These are phyloP conservation scores for Solanum chilense DNA, from an alignment of 257 asterid species.

Conservation along the genomic window DNA sequence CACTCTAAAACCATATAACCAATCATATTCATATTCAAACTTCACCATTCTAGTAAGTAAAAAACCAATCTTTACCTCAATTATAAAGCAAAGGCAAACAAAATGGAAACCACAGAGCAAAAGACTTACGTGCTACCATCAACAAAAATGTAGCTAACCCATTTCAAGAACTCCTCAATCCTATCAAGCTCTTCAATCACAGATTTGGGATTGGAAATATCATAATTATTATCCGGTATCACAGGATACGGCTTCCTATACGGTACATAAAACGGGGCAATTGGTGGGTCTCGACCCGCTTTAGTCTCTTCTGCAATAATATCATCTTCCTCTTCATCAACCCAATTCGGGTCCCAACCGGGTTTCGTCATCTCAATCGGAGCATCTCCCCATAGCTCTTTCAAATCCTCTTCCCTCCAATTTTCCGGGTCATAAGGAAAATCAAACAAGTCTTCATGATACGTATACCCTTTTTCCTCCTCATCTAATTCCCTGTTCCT, in stretches of 20 bases:
- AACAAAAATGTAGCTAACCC: slow-evolving; percentile 87
- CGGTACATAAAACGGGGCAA: slow-evolving; percentile 90
- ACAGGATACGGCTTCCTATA: slow-evolving; percentile 76
- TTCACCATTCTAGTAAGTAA: not conserved
- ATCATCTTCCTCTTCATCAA: slow-evolving; percentile 55
- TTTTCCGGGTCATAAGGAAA: slow-evolving; percentile 78
- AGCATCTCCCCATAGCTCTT: slow-evolving; percentile 92
- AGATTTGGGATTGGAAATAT: slow-evolving; percentile 46
- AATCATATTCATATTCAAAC: not conserved
- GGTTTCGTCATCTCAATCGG: slow-evolving; percentile 58
- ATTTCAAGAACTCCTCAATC: slow-evolving; percentile 88
- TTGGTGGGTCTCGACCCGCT: slow-evolving; percentile 69
- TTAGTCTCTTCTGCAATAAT: slow-evolving; percentile 22
- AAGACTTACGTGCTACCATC: slow-evolving; percentile 86
- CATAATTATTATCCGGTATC: slow-evolving; percentile 47
- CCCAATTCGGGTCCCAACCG: slow-evolving; percentile 84
- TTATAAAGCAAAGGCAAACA: not conserved
- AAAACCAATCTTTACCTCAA: not conserved
- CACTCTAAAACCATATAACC: not conserved
- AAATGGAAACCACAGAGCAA: not conserved
- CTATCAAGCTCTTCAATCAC: slow-evolving; percentile 95
- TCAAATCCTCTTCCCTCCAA: slow-evolving; percentile 89
- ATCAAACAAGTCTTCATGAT: slow-evolving; percentile 46
- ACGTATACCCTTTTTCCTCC: slow-evolving; percentile 15
- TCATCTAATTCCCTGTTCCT: slow-evolving; percentile 21